These are phyloP conservation scores for Penicillium maclennaniae DNA, from an alignment of 495 filamentous ascomycete genomes.

Conservation along the genomic window DNA sequence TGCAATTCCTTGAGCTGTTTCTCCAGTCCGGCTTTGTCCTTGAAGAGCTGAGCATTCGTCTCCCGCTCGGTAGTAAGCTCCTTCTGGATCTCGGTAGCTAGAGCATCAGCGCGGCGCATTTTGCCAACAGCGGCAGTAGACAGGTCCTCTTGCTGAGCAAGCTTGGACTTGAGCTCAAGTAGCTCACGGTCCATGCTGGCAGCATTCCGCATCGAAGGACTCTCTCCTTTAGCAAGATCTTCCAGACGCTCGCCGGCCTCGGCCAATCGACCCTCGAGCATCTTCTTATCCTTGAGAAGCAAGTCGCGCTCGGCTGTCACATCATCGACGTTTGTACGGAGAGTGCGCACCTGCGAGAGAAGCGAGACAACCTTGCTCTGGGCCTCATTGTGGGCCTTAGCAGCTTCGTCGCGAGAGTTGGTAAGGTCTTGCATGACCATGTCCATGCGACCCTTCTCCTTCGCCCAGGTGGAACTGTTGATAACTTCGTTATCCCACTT, in stretches of 20 bases:
- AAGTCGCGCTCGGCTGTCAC: conserved; percentile 79
- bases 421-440: conserved; percentile 86
- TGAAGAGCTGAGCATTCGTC: conserved; percentile 75
- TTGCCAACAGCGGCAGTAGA: conserved; percentile 91
- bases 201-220: conserved; percentile 86
- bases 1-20: conserved; percentile 91
- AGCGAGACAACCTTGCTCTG: conserved; percentile 87
- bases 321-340: conserved; percentile 83
- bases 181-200: conserved; percentile 86
- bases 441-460: conserved; percentile 92
- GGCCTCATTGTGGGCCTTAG: conserved; percentile 89
- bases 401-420: conserved; percentile 86
- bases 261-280: conserved; percentile 78
- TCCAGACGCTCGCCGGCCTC: conserved; percentile 92
- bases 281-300: conserved; percentile 83
- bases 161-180: conserved; percentile 80
- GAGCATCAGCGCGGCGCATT: conserved; percentile 93
- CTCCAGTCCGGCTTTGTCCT: conserved; percentile 87
- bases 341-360: conserved; percentile 82
- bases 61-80: conserved; percentile 92
- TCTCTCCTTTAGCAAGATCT: conserved; percentile 80
- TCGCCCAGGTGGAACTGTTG: conserved; percentile 96
- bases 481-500: conserved; percentile 99
- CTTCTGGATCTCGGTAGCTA: conserved; percentile 86
- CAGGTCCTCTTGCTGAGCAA: conserved; percentile 93